These are phyloP conservation scores for Oenanthe javanica DNA, from an alignment of 140 eudicot genomes.

Conservation along the genomic window DNA sequence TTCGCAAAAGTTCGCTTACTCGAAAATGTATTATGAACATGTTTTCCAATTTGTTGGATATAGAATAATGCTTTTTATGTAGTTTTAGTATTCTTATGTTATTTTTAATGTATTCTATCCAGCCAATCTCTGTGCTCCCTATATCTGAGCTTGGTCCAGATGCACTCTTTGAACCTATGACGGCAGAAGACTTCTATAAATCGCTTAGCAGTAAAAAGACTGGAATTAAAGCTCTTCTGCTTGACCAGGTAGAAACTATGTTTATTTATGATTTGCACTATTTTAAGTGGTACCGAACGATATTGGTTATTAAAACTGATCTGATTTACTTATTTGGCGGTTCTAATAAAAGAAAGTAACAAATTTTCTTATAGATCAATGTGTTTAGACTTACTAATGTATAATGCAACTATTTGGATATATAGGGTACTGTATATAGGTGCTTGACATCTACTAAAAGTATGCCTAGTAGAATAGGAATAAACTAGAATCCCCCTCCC, in stretches of 20 bases:
- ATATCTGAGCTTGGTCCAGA: slow-evolving; percentile 99
- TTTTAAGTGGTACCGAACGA: not conserved
- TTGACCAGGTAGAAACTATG: slow-evolving; percentile 68
- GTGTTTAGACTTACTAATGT: not conserved
- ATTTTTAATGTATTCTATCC: slow-evolving; percentile 9
- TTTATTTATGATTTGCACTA: not conserved
- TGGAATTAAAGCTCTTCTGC: slow-evolving; percentile 75
- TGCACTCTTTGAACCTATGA: slow-evolving; percentile 75
- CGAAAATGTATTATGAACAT: slow-evolving; percentile 39
- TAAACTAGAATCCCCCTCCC: not conserved
- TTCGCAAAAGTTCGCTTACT: slow-evolving; percentile 94
- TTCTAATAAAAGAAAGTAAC: not conserved
- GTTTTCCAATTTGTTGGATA: not conserved
- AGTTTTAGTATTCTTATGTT: not conserved
- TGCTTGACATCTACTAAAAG: not conserved
- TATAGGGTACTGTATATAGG: not conserved
- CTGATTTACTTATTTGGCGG: not conserved
- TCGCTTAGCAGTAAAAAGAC: slow-evolving; percentile 67
- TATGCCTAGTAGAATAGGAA: too few relatives aligned
- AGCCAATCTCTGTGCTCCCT: slow-evolving; percentile 78
- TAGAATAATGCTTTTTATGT: not conserved
- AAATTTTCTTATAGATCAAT: not conserved
- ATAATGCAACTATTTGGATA: not conserved
- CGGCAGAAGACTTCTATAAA: slow-evolving; percentile 50
- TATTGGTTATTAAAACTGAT: not conserved